A percentile compares a stretch with the other conserved stretches of the same genome.
Evolutionary conservation across 2,329 filamentous ascomycete species (phyloP).

Genomic region (Rugonectria rugulosa): DNA sequence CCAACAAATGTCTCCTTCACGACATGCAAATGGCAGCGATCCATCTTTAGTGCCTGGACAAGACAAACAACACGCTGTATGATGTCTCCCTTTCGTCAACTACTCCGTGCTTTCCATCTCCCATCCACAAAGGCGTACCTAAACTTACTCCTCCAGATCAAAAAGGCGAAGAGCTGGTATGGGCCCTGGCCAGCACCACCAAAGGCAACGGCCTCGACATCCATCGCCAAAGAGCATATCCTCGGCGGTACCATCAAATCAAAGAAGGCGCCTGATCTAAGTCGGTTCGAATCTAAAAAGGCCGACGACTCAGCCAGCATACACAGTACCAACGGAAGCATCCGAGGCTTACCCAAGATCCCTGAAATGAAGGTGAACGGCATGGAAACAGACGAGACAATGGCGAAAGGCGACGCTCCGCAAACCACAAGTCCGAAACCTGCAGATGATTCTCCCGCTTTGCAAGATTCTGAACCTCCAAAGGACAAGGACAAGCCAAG

Average conservation of each 20-base stretch:
- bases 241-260: constrained; percentile 62
- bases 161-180: constrained; percentile 68
- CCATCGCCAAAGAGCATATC: constrained; percentile 68
- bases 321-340: constrained; percentile 35
- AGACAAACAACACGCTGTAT: constrained; percentile 28
- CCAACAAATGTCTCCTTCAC: constrained; percentile 25
- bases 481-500: constrained; percentile 10
- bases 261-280: constrained; percentile 55
- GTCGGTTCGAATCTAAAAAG: constrained; percentile 58
- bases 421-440: constrained; percentile 23
- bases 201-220: constrained; percentile 66
- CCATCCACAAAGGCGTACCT: background rate
- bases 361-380: constrained; percentile 34
- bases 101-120: background rate
- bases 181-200: constrained; percentile 64
- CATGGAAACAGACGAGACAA: background rate
- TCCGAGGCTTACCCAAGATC: constrained; percentile 35
- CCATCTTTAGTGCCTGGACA: constrained; percentile 7
- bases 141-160: constrained; percentile 47
- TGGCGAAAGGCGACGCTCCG: constrained; percentile 4
- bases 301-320: constrained; percentile 43
- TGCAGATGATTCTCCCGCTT: constrained; percentile 5
- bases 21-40: constrained; percentile 22
- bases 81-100: background rate
- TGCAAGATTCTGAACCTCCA: background rate